A percentile compares a stretch with the other conserved stretches of the same genome.
These are phyloP conservation scores for Scheffersomyces amazonensis DNA, from an alignment of 805 yeast species.

Conservation along the genomic window DNA sequence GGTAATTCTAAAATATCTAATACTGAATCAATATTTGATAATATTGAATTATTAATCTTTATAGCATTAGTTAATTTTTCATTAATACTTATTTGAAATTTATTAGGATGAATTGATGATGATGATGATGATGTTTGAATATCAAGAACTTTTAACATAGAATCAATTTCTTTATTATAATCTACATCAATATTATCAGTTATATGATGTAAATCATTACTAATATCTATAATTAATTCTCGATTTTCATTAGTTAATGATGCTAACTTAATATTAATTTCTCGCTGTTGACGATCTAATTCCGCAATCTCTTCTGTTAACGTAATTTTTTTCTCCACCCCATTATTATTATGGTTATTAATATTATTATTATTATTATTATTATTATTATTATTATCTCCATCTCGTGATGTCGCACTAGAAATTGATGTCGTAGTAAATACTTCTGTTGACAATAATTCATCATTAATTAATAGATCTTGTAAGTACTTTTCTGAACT, in stretches of 20 bases:
- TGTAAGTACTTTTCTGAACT: constrained; percentile 30
- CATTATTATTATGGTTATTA: neutral
- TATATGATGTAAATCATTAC: constrained; percentile 33
- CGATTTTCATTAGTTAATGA: constrained; percentile 38
- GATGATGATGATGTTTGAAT: neutral
- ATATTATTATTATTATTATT: neutral
- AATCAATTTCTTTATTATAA: constrained; percentile 9
- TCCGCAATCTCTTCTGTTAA: constrained; percentile 74
- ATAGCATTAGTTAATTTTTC: constrained; percentile 20
- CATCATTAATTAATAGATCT: constrained; percentile 47
- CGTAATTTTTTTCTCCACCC: constrained; percentile 21
- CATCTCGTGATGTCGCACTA: neutral
- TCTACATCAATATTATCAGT: constrained; percentile 18
- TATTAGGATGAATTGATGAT: neutral
- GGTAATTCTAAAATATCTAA: constrained; percentile 84
- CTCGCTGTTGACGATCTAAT: constrained; percentile 53
- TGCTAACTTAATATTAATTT: constrained; percentile 44
- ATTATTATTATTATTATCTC: neutral
- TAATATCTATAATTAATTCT: constrained; percentile 43
- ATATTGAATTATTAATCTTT: constrained; percentile 31
- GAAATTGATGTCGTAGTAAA: constrained; percentile 29
- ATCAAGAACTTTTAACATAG: constrained; percentile 11
- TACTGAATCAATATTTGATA: constrained; percentile 65
- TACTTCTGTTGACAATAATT: constrained; percentile 42
- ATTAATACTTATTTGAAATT: constrained; percentile 14